A percentile compares a stretch with the other conserved stretches of the same genome.
These are phyloP conservation scores for Chrysanthemum lavandulifolium DNA, from an alignment of 129 eudicot species.

Conservation along the genomic window DNA sequence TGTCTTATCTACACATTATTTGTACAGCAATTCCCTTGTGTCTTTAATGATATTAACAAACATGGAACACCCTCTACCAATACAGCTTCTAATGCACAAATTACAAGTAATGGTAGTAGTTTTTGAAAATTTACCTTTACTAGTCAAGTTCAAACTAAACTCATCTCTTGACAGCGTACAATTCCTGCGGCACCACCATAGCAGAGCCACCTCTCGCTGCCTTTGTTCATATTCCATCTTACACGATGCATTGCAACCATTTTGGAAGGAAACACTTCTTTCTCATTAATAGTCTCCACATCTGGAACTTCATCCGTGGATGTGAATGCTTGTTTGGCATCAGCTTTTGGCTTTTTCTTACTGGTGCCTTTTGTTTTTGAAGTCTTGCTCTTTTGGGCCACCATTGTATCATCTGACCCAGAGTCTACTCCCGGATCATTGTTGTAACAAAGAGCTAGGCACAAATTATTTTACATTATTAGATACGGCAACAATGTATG, in stretches of 20 bases:
- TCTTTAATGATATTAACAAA: too few relatives aligned
- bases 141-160: neutral
- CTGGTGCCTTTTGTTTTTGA: neutral
- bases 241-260: slow-evolving; percentile 73
- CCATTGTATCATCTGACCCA: neutral
- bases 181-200: slow-evolving; percentile 94
- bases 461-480: neutral
- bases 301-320: slow-evolving; percentile 1
- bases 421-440: neutral
- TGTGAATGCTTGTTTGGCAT: neutral
- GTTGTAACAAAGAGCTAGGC: slow-evolving; percentile 2
- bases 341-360: neutral
- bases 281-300: neutral
- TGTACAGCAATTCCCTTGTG: too few relatives aligned
- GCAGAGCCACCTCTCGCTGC: slow-evolving; percentile 85
- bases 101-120: neutral
- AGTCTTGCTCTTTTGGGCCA: too few relatives aligned
- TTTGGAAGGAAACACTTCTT: slow-evolving; percentile 61
- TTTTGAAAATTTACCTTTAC: neutral
- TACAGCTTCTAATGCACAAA: neutral
- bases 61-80: too few relatives aligned
- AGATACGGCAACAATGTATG: neutral
- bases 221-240: slow-evolving; percentile 87
- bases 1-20: too few relatives aligned
- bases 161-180: neutral